Evolutionary conservation across 2,329 filamentous ascomycete genomes (phyloP).

Genomic region (Penicillium thymicola): DNA sequence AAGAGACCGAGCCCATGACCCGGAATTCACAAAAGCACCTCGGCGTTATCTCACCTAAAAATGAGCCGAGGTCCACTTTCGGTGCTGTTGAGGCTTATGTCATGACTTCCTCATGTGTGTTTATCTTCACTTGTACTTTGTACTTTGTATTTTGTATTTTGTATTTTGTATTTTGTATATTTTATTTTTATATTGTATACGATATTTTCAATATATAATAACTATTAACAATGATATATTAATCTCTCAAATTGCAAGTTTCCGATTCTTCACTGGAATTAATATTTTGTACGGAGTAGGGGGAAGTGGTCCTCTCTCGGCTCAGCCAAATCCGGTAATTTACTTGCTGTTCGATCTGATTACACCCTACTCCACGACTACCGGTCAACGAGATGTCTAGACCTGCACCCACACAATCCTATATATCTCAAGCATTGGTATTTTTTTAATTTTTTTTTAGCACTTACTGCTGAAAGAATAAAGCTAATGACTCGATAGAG

Average conservation of each 20-base stretch:
- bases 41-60: conserved; percentile 30
- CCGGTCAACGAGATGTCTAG: conserved; percentile 27
- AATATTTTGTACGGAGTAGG: neutral
- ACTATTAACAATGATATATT: neutral
- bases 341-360: conserved; percentile 9
- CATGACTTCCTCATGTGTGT: neutral
- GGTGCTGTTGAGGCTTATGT: conserved; percentile 9
- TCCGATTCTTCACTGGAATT: neutral
- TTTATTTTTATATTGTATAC: neutral
- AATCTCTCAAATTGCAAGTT: neutral
- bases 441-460: conserved; percentile 9
- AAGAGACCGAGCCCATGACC: conserved; percentile 8
- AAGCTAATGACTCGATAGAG: conserved; percentile 43
- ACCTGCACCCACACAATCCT: conserved; percentile 24
- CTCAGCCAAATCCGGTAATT: conserved; percentile 11
- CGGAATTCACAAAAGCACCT: conserved; percentile 25
- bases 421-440: conserved; percentile 35
- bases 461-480: neutral
- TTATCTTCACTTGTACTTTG: neutral
- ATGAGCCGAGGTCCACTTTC: conserved; percentile 33
- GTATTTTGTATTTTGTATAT: no score
- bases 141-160: no score
- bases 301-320: conserved; percentile 1
- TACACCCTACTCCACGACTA: conserved; percentile 6
- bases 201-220: neutral